Evolutionary conservation across 805 yeast species (phyloP).

Genomic region (Hanseniaspora lachancei): DNA sequence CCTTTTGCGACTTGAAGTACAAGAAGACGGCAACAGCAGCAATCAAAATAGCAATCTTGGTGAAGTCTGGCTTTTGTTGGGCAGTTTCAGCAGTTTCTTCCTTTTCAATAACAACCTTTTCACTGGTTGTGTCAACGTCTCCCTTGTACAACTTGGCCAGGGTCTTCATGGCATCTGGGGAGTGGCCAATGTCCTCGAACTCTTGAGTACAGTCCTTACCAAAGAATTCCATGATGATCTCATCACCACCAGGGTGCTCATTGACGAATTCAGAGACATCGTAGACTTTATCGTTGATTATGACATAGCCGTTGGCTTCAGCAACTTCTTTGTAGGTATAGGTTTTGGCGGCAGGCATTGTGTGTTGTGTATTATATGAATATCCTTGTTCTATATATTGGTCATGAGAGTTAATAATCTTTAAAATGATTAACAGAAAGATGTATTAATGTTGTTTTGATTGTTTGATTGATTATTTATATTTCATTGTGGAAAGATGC

Average conservation of each 20-base stretch:
- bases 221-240: constrained; percentile 62
- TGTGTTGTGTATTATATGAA: not conserved
- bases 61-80: constrained; percentile 29
- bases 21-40: constrained; percentile 43
- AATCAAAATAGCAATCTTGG: constrained; percentile 68
- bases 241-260: constrained; percentile 71
- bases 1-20: constrained; percentile 16
- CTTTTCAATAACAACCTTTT: constrained; percentile 23
- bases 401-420: not conserved
- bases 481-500: not conserved
- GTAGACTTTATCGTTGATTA: constrained; percentile 70
- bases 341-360: constrained; percentile 28
- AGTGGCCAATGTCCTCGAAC: constrained; percentile 89
- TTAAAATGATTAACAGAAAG: not conserved
- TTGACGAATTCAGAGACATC: constrained; percentile 53
- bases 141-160: constrained; percentile 62
- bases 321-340: constrained; percentile 57
- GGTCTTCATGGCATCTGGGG: constrained; percentile 83
- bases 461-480: not conserved
- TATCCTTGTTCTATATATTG: not conserved
- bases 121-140: constrained; percentile 53
- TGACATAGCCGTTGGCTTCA: constrained; percentile 73
- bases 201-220: constrained; percentile 76
- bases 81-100: constrained; percentile 43
- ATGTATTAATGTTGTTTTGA: not conserved